Evolutionary conservation across 129 eudicot genomes (phyloP), one percentile per base, ranked within the genome.

Genomic region (Centrapalus pauciflorus): DNA sequence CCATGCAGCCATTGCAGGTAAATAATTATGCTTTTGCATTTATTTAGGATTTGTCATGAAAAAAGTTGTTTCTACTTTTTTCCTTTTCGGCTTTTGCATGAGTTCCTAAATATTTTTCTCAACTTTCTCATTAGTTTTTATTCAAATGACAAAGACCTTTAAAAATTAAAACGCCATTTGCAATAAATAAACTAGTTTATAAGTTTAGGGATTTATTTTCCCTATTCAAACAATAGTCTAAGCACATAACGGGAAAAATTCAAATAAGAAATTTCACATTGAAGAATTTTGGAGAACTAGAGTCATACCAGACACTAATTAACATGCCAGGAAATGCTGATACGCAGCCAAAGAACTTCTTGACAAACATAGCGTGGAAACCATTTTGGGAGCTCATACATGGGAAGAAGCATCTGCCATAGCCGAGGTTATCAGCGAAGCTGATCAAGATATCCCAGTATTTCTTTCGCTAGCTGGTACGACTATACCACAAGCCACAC

Each of bases 341-440:
- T 63, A 23, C 64, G 58, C 65, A 73, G 77, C 65, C 0, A 73
- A 64, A 54, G 20, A 34, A 49, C 70, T 61, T 34, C 7, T 49
- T 14, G 77, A 72, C 9, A 25, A 64, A 43, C 50, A 78, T 16
- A 35, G 49, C 16, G 89, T 83, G 64, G 45, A 66, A 61, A 81
- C 69, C 54, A 72, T 87, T 32, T 46, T 87, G 19, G 95, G 89
- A 62, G 83, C 77, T 54, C 66, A 60, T 35, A 77, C 83, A 61
- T 83, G 82, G 76, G 66, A 70, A 58, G 89, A 86, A 63, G 74
- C 86, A 21, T 76, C 77, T 12, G 64, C 50, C 11, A 61, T 61
- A 34, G 49, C 66, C 1, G 66, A 60, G 48, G 66, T 37, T 61
- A 61, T 60, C 17, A 60, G 49, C n/a, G 49, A 60, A 16, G 29